phyloP scores from a whole-genome alignment of 805 yeast species.

The Starmerella apis region DNA sequence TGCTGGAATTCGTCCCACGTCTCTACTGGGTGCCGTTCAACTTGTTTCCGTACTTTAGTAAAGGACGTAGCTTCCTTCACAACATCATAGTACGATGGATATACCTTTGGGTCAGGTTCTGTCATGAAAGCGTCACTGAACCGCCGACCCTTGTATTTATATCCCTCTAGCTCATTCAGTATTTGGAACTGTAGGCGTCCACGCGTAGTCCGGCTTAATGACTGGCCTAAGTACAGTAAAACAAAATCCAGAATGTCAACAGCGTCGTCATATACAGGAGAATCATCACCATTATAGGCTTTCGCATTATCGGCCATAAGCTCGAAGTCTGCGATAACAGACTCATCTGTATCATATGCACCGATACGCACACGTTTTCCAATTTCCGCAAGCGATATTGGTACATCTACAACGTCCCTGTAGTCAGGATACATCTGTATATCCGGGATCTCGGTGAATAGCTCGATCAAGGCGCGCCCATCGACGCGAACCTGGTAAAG shows the following conservation, averaged over 20 bases:
- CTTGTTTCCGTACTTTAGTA: slow-evolving; percentile 42
- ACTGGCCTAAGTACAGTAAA: slow-evolving; percentile 39
- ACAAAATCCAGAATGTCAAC: slow-evolving; percentile 47
- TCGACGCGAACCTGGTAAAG: slow-evolving; percentile 21
- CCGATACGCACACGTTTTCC: slow-evolving; percentile 37
- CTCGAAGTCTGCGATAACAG: slow-evolving; percentile 51
- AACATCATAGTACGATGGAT: slow-evolving; percentile 71
- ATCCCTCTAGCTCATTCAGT: slow-evolving; percentile 24
- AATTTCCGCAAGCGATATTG: slow-evolving; percentile 63
- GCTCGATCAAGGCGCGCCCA: slow-evolving; percentile 31
- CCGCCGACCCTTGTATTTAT: slow-evolving; percentile 34
- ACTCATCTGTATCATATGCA: slow-evolving; percentile 31
- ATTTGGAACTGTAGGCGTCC: slow-evolving; percentile 22
- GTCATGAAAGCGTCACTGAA: slow-evolving; percentile 65
- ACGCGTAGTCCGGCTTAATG: slow-evolving; percentile 21
- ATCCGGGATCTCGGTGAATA: slow-evolving; percentile 64
- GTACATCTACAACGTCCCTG: slow-evolving; percentile 50
- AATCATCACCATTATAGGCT: slow-evolving; percentile 56
- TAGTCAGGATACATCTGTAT: slow-evolving; percentile 72
- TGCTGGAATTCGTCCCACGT: slow-evolving; percentile 50
- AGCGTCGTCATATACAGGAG: slow-evolving; percentile 60
- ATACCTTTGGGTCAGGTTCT: slow-evolving; percentile 55
- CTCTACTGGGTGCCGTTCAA: slow-evolving; percentile 44
- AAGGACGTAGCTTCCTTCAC: slow-evolving; percentile 69
- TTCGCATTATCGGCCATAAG: slow-evolving; percentile 61